Evolutionary conservation across 495 filamentous ascomycete genomes (phyloP), one percentile per base, ranked within the genome.

Genomic region (Monascus purpureus): DNA sequence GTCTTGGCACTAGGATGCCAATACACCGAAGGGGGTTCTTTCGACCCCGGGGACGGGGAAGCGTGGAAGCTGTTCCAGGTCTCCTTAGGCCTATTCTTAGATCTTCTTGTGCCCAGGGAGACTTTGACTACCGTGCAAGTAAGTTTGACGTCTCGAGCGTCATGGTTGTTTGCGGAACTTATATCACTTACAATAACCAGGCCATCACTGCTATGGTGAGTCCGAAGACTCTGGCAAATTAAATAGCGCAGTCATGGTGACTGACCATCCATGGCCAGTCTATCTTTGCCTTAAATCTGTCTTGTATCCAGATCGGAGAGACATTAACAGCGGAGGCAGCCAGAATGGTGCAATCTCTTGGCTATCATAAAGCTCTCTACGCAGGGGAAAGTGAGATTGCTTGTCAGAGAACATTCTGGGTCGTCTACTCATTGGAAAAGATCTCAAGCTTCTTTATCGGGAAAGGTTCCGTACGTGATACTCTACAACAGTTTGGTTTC

Each of bases 1-100:
- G 46, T 59, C 6, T 38, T 61, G n/a, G 57, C 57, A 13, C 35
- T 57, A 1, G 57, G 57, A 20, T 49, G 46, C 25, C 55, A 57
- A 17, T 50, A 48, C 17, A 27, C 40, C 17, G 42, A 43, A 25
- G 46, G 50, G 16, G 53, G 54, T 18, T 47, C 33, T 17, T 61
- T 52, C 33, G 43, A 49, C 7, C 47, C 52, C 2, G 57, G 50
- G 3, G 41, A 52, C 32, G 54, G 52, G 4, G 40, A 40, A 32
- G 41, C 50, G 2, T 61, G 56, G 54, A 44, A 50, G 20, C 36
- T 50, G 5, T 52, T 53, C 28, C 42, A 47, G 26, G 35, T 42
- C 24, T 45, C 41, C 28, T 44, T 50, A 18, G 48, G 46, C 4
- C 17, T 47, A 8, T 33, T 49, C 22, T 32, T 46, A n/a, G 43